A percentile compares a stretch with the other conserved stretches of the same genome.
These are phyloP conservation scores for Primulina tabacum DNA, from an alignment of 257 asterid genomes.

Conservation along the genomic window DNA sequence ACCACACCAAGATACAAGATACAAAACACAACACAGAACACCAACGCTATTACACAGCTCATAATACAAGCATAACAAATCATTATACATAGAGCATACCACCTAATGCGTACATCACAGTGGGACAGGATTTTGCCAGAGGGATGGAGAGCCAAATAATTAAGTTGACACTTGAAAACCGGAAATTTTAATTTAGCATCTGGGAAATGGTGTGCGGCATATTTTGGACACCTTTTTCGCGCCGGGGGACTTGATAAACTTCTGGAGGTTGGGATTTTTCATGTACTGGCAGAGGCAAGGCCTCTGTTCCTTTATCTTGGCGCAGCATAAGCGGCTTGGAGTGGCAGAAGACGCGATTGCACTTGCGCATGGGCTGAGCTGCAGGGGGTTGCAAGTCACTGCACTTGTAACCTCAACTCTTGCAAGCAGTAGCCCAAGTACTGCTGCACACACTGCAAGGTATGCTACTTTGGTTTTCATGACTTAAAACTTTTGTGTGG, in stretches of 20 bases:
- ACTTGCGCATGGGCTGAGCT: slow-evolving; percentile 74
- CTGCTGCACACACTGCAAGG: slow-evolving; percentile 30
- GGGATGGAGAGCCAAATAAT: slow-evolving; percentile 13
- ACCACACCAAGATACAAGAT: slow-evolving; percentile 24
- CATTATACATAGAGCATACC: background rate
- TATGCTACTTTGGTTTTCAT: slow-evolving; percentile 30
- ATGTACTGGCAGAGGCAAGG: slow-evolving; percentile 79
- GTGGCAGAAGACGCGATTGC: slow-evolving; percentile 60
- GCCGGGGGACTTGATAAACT: slow-evolving; percentile 74
- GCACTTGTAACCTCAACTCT: slow-evolving; percentile 40
- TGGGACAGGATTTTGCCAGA: background rate
- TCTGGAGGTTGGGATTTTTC: slow-evolving; percentile 68
- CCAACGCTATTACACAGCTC: slow-evolving; percentile 1
- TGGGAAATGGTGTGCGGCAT: slow-evolving; percentile 80
- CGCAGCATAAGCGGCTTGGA: slow-evolving; percentile 53
- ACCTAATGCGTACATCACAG: background rate
- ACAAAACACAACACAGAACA: slow-evolving; percentile 27
- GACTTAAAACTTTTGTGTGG: background rate
- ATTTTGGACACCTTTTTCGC: slow-evolving; percentile 69
- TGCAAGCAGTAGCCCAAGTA: slow-evolving; percentile 32
- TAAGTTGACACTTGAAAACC: background rate
- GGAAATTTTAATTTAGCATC: slow-evolving; percentile 34
- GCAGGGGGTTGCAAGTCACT: slow-evolving; percentile 70
- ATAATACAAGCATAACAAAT: slow-evolving; percentile 13
- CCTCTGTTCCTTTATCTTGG: slow-evolving; percentile 67